These are phyloP conservation scores for Sclerotinia spermophila DNA, from an alignment of 2,329 filamentous ascomycete species.

Conservation along the genomic window DNA sequence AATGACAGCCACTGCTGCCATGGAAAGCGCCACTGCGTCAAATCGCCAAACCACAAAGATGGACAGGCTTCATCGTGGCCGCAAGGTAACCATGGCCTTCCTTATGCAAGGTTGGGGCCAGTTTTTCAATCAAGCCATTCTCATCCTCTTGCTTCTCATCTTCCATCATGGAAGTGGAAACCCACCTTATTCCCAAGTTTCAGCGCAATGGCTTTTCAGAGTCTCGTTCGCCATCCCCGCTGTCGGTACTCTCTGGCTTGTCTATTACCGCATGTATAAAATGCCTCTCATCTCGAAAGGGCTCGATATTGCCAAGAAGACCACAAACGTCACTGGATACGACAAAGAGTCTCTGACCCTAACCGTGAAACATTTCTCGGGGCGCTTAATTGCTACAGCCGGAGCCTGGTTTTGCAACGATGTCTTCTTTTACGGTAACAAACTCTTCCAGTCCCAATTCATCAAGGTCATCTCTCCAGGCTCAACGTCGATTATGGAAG, in stretches of 20 bases:
- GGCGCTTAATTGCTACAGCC: slow-evolving; percentile 80
- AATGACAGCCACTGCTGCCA: slow-evolving; percentile 92
- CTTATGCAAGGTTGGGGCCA: slow-evolving; percentile 99
- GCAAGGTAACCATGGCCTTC: slow-evolving; percentile 93
- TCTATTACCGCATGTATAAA: slow-evolving; percentile 94
- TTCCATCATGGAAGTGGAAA: slow-evolving; percentile 64
- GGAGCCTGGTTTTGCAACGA: slow-evolving; percentile 95
- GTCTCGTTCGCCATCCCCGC: slow-evolving; percentile 90
- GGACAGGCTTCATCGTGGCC: slow-evolving; percentile 90
- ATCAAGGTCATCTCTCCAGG: slow-evolving; percentile 74
- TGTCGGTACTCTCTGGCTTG: slow-evolving; percentile 86
- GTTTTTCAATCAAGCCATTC: slow-evolving; percentile 84
- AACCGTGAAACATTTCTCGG: slow-evolving; percentile 79
- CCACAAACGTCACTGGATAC: slow-evolving; percentile 84
- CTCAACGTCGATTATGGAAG: slow-evolving; percentile 65
- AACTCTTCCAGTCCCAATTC: slow-evolving; percentile 91
- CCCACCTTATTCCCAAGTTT: slow-evolving; percentile 72
- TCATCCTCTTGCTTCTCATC: slow-evolving; percentile 82
- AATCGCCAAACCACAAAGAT: slow-evolving; percentile 87
- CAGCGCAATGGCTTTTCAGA: slow-evolving; percentile 87
- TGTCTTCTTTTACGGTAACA: slow-evolving; percentile 99
- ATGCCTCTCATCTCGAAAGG: slow-evolving; percentile 87
- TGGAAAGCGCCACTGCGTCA: slow-evolving; percentile 84
- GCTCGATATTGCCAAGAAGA: slow-evolving; percentile 78
- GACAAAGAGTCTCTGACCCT: slow-evolving; percentile 77